A percentile compares a stretch with the other conserved stretches of the same genome.
Conservation (phyloP, 169 alveolate genomes). For the Plasmodium billcollinsi region DNA sequence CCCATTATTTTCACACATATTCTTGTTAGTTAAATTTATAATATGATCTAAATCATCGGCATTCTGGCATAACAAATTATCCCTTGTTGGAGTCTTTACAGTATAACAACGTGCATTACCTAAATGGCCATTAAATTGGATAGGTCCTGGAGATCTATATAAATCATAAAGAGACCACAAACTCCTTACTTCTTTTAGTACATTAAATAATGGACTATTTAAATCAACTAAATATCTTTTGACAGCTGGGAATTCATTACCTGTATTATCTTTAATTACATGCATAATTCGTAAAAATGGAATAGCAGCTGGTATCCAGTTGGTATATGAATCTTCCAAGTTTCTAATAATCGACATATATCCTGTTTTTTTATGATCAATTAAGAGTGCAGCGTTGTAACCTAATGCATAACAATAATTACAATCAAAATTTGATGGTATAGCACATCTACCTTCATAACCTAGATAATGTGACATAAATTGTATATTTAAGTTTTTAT, state of each 20-base stretch:
- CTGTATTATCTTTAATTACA: conserved; percentile 80
- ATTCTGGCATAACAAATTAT: conserved; percentile 36
- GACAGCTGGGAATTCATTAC: conserved; percentile 87
- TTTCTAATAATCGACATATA: conserved; percentile 94
- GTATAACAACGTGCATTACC: conserved; percentile 81
- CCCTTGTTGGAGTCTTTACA: conserved; percentile 66
- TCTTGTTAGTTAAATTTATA: conserved; percentile 34
- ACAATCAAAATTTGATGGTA: conserved; percentile 97
- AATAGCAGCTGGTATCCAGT: conserved; percentile 94
- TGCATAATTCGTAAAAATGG: conserved; percentile 90
- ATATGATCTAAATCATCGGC: conserved; percentile 45
- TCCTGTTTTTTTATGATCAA: conserved; percentile 93
- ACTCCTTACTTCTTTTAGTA: conserved; percentile 92
- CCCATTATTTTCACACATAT: neutral
- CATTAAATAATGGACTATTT: conserved; percentile 92
- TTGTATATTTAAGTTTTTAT: conserved; percentile 76
- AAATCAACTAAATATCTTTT: conserved; percentile 95
- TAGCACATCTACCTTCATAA: conserved; percentile 99
- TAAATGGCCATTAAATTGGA: conserved; percentile 93
- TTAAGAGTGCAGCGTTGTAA: conserved; percentile 94
- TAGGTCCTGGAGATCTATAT: conserved; percentile 97
- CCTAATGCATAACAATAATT: conserved; percentile 99
- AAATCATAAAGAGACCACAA: conserved; percentile 95
- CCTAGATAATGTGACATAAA: conserved; percentile 96
- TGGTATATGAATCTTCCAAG: conserved; percentile 87